Conservation (phyloP, 306 rosid species). For the Sesbania bispinosa region DNA sequence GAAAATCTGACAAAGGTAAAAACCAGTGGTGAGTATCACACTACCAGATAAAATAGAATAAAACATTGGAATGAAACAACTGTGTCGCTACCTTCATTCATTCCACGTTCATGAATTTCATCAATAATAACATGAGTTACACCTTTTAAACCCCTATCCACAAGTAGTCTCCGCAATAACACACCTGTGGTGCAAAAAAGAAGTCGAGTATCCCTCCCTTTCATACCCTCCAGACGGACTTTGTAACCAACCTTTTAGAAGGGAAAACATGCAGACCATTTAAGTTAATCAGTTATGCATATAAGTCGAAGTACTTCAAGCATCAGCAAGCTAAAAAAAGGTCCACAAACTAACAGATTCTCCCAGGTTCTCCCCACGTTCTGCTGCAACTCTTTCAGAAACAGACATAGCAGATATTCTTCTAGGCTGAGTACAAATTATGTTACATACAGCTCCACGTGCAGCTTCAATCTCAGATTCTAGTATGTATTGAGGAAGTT, state of each 20-base stretch:
- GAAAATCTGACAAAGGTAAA: constrained; percentile 81
- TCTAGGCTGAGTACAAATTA: constrained; percentile 96
- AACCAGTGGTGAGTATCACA: constrained; percentile 8
- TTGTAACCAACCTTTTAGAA: constrained; percentile 83
- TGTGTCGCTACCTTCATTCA: constrained; percentile 82
- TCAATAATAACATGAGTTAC: constrained; percentile 92
- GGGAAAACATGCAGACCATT: constrained; percentile 17
- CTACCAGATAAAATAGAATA: not conserved
- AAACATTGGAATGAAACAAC: constrained; percentile 16
- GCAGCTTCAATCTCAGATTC: constrained; percentile 85
- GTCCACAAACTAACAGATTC: constrained; percentile 77
- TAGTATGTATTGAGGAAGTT: constrained; percentile 92
- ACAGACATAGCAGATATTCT: constrained; percentile 98
- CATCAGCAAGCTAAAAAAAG: constrained; percentile 23
- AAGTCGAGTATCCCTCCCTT: constrained; percentile 91
- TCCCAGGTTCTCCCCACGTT: constrained; percentile 93
- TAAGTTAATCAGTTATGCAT: constrained; percentile 2
- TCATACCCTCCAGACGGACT: constrained; percentile 93
- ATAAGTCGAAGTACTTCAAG: constrained; percentile 17
- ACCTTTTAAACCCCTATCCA: constrained; percentile 80
- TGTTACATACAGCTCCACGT: constrained; percentile 76
- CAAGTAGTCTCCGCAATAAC: constrained; percentile 85
- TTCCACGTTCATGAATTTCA: constrained; percentile 99
- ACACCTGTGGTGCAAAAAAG: constrained; percentile 97
- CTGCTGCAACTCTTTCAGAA: constrained; percentile 97